Percentiles rank a stretch among this genome's conserved stretches.
These are phyloP conservation scores for Liriodendron chinense DNA, from an alignment of 164 flowering plant genomes.

Conservation along the genomic window DNA sequence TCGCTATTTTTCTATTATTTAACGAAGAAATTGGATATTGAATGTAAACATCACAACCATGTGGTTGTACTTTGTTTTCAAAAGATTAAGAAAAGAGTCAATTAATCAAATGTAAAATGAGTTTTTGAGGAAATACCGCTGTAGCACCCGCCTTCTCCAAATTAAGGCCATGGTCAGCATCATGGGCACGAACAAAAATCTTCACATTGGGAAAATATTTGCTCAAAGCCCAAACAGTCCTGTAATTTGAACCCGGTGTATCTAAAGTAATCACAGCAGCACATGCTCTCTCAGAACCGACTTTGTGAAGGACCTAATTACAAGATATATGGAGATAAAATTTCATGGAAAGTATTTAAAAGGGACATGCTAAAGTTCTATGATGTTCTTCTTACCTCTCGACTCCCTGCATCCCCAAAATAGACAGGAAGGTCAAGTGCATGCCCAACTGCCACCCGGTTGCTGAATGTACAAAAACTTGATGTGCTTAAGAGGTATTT, in stretches of 20 bases:
- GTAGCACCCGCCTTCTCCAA: slow-evolving; percentile 99
- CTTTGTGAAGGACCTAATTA: slow-evolving; percentile 85
- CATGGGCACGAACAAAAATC: slow-evolving; percentile 99
- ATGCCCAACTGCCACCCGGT: slow-evolving; percentile 93
- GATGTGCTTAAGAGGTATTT: not conserved
- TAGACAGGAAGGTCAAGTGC: slow-evolving; percentile 96
- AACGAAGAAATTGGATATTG: not conserved
- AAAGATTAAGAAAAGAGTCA: not conserved
- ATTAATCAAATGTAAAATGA: not conserved
- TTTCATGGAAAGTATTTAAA: slow-evolving; percentile 17
- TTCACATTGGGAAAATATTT: slow-evolving; percentile 96
- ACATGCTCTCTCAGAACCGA: slow-evolving; percentile 98
- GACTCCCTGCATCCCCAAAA: slow-evolving; percentile 99
- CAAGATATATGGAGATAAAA: slow-evolving; percentile 8
- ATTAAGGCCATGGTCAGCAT: slow-evolving; percentile 97
- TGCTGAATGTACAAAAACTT: slow-evolving; percentile 50
- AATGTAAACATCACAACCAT: not conserved
- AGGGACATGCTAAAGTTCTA: not conserved
- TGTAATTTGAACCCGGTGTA: slow-evolving; percentile 97
- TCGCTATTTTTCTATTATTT: not conserved
- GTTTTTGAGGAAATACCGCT: slow-evolving; percentile 53
- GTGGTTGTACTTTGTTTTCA: not conserved
- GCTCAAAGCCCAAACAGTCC: slow-evolving; percentile 99
- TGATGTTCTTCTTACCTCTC: slow-evolving; percentile 59
- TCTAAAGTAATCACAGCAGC: slow-evolving; percentile 97